Base-by-base conservation (phyloP, 2,329 filamentous ascomycete species). In the Aspergillus niger region DNA sequence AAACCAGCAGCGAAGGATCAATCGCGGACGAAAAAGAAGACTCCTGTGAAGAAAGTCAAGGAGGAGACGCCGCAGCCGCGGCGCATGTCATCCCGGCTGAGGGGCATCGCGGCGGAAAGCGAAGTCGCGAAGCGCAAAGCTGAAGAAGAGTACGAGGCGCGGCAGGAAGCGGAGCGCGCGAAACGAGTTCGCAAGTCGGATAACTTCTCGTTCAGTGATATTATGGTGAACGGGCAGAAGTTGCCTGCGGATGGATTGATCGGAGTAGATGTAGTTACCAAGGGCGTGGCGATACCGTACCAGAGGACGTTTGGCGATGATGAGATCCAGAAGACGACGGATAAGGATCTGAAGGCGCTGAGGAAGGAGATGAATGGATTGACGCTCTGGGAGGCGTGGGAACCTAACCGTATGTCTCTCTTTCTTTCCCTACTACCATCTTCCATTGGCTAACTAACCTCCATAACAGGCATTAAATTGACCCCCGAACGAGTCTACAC, bases 401-500 rank as follows among this genome's bases (percentile, higher is more conserved):
- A 87, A 20, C 92, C 93, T 0, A 93, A 89, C 69, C 86, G 91
- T 90, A 78, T 62, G 84, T 75, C 50, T 10, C 61, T 38, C 50
- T 26, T 17, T 10, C 32, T 32, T 47, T 30, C 28, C 28, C 28
- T 30, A 30, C 28, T 30, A 30, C 10, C 22, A 36, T 15, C 32
- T 10, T 28, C 17, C 15, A 5, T 10, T 8, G 36, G 48, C 32
- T 49, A 44, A 28, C 43, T 36, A 55, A 57, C 30, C 55, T 56
- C 61, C 50, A 39, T 55, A 30, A 54, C 66, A 92, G 91, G 91
- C 56, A 95, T 97, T 69, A 98, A 97, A 73, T 89, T 97, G 52
- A 94, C 91, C 0, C 93, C 92, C 0, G 92, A 97, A 67, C 82
- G 94, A 56, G 85, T 96, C 13, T 99, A 98, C 71, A 85, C 91